Evolutionary conservation across 257 asterid genomes (phyloP), one percentile per base, ranked within the genome.

Genomic region (Ajuga chamaepitys): DNA sequence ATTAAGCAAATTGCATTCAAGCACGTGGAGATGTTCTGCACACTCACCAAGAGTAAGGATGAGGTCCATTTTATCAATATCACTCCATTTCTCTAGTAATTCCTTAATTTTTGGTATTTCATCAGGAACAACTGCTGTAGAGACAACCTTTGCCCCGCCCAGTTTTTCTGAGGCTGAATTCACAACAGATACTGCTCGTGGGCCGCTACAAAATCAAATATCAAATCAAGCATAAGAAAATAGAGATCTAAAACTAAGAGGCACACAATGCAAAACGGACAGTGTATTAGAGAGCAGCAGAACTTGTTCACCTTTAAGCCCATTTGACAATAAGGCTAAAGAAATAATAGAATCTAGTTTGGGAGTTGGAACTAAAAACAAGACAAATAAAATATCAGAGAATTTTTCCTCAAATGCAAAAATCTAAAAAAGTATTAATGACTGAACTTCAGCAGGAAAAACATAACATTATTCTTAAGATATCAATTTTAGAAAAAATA

Each of bases 21-120:
- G 34, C 35, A 63, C 28, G 25, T 25, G 47, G 38, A 75, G 44
- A 74, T 32, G 47, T 30, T 51, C 46, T 28, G 16, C 21, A 13
- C 30, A 53, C 85, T 70, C 71, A 89, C 99, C 99, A 35, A 88
- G 96, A 46, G 99, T 94, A 67, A 94, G 95, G 76, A 94, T 82
- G 78, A 94, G 95, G 73, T 94, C 99, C 77, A 94, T 80, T 70
- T 86, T 74, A 74, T 89, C 99, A 28, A 81, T 69, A 70, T 94
- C 99, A 71, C 97, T 80, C 99, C 97, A 93, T 67, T 75, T 84
- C 85, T 67, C 83, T 62, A 93, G 70, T 45, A 79, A 42, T 68
- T 80, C 89, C 80, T 77, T 87, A 70, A 93, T 93, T 75, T 81
- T 81, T 18, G 77, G 82, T 67, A 84, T 83, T 40, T 89, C 99